A percentile compares a stretch with the other conserved stretches of the same genome.
Conservation (phyloP, 192 early-diverging fungal genomes). For the Coemansia guatemalensis region DNA sequence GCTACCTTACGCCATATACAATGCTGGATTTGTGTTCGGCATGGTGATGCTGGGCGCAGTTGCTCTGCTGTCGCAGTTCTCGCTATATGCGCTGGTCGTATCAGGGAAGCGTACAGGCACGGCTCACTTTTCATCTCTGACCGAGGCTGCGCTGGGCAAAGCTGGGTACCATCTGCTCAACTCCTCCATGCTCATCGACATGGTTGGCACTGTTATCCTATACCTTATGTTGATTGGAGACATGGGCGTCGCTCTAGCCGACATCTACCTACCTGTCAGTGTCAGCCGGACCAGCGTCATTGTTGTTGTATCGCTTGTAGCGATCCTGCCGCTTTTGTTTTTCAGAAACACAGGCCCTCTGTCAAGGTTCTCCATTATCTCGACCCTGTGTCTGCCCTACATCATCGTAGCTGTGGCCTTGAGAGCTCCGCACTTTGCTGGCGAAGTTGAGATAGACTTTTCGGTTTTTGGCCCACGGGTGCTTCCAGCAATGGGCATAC, state of each 20-base stretch:
- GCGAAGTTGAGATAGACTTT: conserved; percentile 36
- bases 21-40: conserved; percentile 58
- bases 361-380: conserved; percentile 56
- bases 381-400: conserved; percentile 58
- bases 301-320: conserved; percentile 25
- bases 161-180: conserved; percentile 60
- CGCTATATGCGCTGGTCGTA: conserved; percentile 58
- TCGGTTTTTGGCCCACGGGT: conserved; percentile 58
- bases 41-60: conserved; percentile 56
- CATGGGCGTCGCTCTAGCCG: conserved; percentile 13
- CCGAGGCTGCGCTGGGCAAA: conserved; percentile 53
- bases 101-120: conserved; percentile 55
- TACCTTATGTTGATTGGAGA: conserved; percentile 45
- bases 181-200: conserved; percentile 57
- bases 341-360: conserved; percentile 63
- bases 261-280: conserved; percentile 22
- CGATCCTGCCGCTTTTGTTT: conserved; percentile 55
- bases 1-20: conserved; percentile 61
- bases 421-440: conserved; percentile 53
- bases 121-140: conserved; percentile 57
- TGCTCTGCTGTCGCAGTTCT: conserved; percentile 54
- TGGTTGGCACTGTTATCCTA: conserved; percentile 50
- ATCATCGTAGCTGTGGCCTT: conserved; percentile 60
- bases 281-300: conserved; percentile 13
- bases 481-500: conserved; percentile 61